A percentile compares a stretch with the other conserved stretches of the same genome.
Evolutionary conservation across 2,329 filamentous ascomycete genomes (phyloP).

Genomic region (Talaromyces pinophilus): DNA sequence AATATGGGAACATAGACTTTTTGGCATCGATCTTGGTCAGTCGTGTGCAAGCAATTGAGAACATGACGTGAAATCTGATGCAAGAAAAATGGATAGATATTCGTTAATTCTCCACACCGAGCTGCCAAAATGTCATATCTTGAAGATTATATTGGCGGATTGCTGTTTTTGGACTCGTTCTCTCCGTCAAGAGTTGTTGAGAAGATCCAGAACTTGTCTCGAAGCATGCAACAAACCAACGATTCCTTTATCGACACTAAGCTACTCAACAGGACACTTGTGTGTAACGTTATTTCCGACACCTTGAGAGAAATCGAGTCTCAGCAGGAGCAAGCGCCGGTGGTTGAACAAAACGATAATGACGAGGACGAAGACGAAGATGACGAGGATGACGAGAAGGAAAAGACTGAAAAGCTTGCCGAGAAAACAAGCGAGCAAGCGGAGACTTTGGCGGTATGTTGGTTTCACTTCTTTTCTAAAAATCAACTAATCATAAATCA

Average conservation of each 20-base stretch:
- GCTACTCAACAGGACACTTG: not conserved
- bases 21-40: not conserved
- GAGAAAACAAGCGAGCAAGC: not conserved
- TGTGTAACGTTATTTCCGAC: not conserved
- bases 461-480: not conserved
- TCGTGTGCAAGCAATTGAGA: not conserved
- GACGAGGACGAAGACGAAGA: not conserved
- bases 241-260: not conserved
- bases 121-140: not conserved
- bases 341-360: not conserved
- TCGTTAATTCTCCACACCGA: not conserved
- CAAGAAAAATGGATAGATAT: not conserved
- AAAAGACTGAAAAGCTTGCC: not conserved
- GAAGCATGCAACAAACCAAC: not conserved
- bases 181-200: not conserved
- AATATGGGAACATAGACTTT: not conserved
- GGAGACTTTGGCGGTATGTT: not conserved
- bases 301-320: not conserved
- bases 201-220: not conserved
- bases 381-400: not conserved
- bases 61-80: not conserved
- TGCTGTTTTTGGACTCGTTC: not conserved
- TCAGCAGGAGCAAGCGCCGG: not conserved
- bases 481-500: not conserved
- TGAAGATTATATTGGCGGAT: not conserved